Percentiles rank a stretch among this genome's conserved stretches.
phyloP scores from a whole-genome alignment of 345 rosid species.

The Populus simonii region DNA sequence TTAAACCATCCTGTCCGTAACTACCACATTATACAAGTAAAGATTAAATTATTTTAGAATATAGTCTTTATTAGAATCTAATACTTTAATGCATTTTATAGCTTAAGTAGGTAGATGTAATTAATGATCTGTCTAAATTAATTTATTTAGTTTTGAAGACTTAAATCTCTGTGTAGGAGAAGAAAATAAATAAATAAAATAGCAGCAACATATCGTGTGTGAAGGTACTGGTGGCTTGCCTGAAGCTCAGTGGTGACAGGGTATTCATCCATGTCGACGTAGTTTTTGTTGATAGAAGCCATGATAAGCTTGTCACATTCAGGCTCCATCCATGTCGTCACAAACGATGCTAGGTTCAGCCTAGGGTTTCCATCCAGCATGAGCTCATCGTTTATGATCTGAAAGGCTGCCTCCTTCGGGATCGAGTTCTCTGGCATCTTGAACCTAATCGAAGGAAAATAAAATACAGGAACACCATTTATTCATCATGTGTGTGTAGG shows the following conservation, averaged over 20 bases:
- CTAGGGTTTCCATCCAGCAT: constrained; percentile 36
- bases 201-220: too few species aligned
- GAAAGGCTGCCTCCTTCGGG: constrained; percentile 34
- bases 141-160: too few species aligned
- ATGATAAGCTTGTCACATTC: constrained; percentile 35
- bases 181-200: too few species aligned
- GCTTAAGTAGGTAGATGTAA: too few species aligned
- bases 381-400: constrained; percentile 35
- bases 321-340: constrained; percentile 38
- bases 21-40: too few species aligned
- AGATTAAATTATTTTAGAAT: too few species aligned
- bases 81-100: too few species aligned
- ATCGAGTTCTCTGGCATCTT: constrained; percentile 26
- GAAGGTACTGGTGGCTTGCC: not conserved
- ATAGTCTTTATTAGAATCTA: too few species aligned
- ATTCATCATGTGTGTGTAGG: not conserved
- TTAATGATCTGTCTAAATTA: too few species aligned
- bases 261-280: constrained; percentile 37
- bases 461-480: too few species aligned
- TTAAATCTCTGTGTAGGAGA: too few species aligned
- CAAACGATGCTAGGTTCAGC: constrained; percentile 33
- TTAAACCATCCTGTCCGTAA: too few species aligned
- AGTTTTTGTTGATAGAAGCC: constrained; percentile 30
- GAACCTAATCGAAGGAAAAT: not conserved
- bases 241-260: constrained; percentile 36